These are phyloP conservation scores for Penicillium pancosmium DNA, from an alignment of 495 filamentous ascomycete genomes.

Conservation along the genomic window DNA sequence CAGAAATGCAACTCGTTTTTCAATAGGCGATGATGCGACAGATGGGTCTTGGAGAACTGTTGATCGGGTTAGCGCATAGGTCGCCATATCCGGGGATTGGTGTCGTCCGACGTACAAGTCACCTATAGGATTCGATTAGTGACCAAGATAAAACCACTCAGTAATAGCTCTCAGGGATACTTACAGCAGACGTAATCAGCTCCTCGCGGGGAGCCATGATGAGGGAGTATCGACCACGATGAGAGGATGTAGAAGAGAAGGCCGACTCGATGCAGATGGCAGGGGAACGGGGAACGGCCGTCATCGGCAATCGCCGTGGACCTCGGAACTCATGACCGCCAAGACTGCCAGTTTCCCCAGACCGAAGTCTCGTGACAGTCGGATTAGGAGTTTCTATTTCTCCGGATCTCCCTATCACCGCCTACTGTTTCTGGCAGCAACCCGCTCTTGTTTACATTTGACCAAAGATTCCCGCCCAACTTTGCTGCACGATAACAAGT, in stretches of 20 bases:
- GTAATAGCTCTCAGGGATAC: constrained; percentile 24
- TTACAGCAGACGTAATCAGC: constrained; percentile 78
- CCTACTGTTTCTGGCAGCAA: constrained; percentile 31
- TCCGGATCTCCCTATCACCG: constrained; percentile 26
- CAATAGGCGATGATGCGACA: constrained; percentile 85
- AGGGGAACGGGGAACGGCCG: constrained; percentile 22
- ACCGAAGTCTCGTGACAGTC: constrained; percentile 42
- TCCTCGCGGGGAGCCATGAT: constrained; percentile 79
- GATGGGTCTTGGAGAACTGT: constrained; percentile 91
- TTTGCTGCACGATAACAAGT: constrained; percentile 24
- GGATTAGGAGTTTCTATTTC: constrained; percentile 20
- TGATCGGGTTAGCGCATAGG: constrained; percentile 22
- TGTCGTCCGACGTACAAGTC: constrained; percentile 37
- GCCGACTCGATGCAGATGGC: constrained; percentile 8
- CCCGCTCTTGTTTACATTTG: constrained; percentile 37
- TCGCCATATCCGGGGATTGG: constrained; percentile 2
- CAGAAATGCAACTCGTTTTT: constrained; percentile 89
- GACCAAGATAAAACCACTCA: constrained; percentile 7
- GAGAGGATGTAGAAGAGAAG: constrained; percentile 18
- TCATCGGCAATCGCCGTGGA: constrained; percentile 37
- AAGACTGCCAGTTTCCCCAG: constrained; percentile 37
- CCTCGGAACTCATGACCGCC: constrained; percentile 45
- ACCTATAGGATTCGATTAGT: constrained; percentile 32
- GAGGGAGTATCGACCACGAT: constrained; percentile 23
- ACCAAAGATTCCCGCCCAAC: constrained; percentile 13